These are phyloP conservation scores for Pterulicium gracile DNA, from an alignment of 1,284 basidiomycete species.

Conservation along the genomic window DNA sequence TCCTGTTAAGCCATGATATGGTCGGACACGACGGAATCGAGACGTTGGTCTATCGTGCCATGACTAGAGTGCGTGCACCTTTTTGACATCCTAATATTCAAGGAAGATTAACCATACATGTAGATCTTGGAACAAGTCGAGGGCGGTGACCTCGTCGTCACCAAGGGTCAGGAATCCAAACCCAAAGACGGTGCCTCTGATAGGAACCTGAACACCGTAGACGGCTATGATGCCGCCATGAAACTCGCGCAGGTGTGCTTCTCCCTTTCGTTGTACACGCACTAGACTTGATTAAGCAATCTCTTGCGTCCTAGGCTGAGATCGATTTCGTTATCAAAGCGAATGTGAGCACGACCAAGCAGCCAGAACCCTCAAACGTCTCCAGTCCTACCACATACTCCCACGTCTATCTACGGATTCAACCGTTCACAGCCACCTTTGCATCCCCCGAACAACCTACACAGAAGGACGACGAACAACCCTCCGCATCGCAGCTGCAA, in stretches of 20 bases:
- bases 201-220: constrained; percentile 73
- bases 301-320: constrained; percentile 39
- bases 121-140: constrained; percentile 91
- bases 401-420: constrained; percentile 88
- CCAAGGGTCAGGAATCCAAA: constrained; percentile 68
- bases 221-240: constrained; percentile 75
- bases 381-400: constrained; percentile 80
- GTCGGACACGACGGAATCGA: constrained; percentile 93
- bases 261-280: constrained; percentile 1
- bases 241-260: constrained; percentile 64
- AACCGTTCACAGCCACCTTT: constrained; percentile 68
- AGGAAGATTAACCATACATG: neutral
- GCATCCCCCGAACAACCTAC: constrained; percentile 31
- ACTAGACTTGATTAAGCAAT: neutral
- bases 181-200: constrained; percentile 43
- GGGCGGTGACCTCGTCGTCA: constrained; percentile 84
- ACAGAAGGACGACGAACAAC: constrained; percentile 18
- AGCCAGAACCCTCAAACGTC: constrained; percentile 28
- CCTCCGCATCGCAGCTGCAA: constrained; percentile 47
- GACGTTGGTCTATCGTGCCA: constrained; percentile 84
- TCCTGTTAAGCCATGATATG: constrained; percentile 96
- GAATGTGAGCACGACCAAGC: constrained; percentile 30
- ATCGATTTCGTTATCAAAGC: constrained; percentile 68
- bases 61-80: constrained; percentile 55
- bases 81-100: too few species aligned